Base-by-base conservation (phyloP, 108 stramenopile species). In the Poteriospumella lacustris region DNA sequence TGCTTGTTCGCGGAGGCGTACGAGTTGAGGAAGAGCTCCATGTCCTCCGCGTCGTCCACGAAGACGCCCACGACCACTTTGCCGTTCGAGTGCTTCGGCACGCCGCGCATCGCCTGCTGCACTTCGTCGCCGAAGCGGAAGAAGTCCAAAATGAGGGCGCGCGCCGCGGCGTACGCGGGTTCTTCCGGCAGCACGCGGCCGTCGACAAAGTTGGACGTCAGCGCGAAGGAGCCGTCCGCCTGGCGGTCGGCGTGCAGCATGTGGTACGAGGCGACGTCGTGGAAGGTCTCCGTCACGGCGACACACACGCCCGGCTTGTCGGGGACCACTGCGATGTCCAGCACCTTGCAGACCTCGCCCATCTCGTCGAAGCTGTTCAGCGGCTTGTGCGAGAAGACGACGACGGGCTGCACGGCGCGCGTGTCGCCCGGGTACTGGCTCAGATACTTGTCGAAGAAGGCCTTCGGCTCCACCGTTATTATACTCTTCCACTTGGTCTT, bases 251-350 rank as follows among this genome's bases (percentile, higher is more conserved):
- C 70, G 31, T 73, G 70, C 5, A 73, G 41, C 70, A 73, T 73
- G 42, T 73, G 70, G 36, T 73, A 73, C 26, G 70, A 73, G 15
- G 70, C 70, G 42, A 73, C 70, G 36, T 73, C 70, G 42, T 73
- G 70, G 42, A 42, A 73, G 31, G 70, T 73, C 31, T 73, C 70
- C 38, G 70, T 73, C 3, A 73, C 70, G 28, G 70, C 70, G 3
- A 73, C 70, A 73, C 70, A 73, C 12, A 73, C 47, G 36, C 70
- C 70, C 26, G 70, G 70, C 19, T 19, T 73, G 31, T 73, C 70
- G 9, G 70, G 70, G 9, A 73, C 70, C 15, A 73, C 31, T 3
- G 70, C 70, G 41, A 73, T 31, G 24, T 73, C 70, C 15, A 73
- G 9, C 3, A 73, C 70, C 41, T 73, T 73, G 70, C 70, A 73